A percentile compares a stretch with the other conserved stretches of the same genome.
These are phyloP conservation scores for Protomyces arabidopsidicola DNA, from an alignment of 1,139 yeast genomes.

Conservation along the genomic window DNA sequence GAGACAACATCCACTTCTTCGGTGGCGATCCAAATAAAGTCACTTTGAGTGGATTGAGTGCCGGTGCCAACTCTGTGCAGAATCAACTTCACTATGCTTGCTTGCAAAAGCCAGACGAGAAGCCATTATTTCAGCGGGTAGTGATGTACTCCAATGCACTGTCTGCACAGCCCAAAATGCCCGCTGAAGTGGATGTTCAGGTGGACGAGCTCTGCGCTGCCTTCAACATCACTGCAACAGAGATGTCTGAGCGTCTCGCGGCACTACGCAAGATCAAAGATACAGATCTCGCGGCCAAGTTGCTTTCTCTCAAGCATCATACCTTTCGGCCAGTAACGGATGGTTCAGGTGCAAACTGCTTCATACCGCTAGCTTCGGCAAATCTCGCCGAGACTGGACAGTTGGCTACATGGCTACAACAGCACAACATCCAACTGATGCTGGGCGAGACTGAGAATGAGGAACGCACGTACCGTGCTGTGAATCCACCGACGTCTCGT, in stretches of 20 bases:
- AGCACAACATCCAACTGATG: conserved; percentile 37
- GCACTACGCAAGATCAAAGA: conserved; percentile 36
- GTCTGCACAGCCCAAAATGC: conserved; percentile 42
- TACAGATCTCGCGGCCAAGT: conserved; percentile 36
- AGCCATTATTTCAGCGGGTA: conserved; percentile 43
- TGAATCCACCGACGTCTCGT: conserved; percentile 51
- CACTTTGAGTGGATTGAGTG: conserved; percentile 44
- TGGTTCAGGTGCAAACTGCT: conserved; percentile 34
- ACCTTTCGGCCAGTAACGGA: conserved; percentile 46
- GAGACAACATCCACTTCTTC: conserved; percentile 38
- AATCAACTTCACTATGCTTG: conserved; percentile 39
- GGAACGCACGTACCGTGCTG: conserved; percentile 38
- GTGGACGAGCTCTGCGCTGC: conserved; percentile 40
- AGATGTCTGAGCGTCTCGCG: conserved; percentile 34
- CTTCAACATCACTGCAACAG: conserved; percentile 31
- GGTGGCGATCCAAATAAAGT: conserved; percentile 43
- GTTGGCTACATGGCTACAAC: conserved; percentile 38
- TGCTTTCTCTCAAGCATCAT: conserved; percentile 39
- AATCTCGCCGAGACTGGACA: conserved; percentile 41
- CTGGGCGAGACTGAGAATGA: conserved; percentile 46
- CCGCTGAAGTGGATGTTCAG: conserved; percentile 41
- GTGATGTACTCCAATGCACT: conserved; percentile 41
- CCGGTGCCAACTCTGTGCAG: conserved; percentile 35
- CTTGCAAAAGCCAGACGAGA: conserved; percentile 33
- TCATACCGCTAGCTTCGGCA: conserved; percentile 39